A percentile compares a stretch with the other conserved stretches of the same genome.
phyloP scores from a whole-genome alignment of 2,329 filamentous ascomycete species.

The Claviceps digitariae region DNA sequence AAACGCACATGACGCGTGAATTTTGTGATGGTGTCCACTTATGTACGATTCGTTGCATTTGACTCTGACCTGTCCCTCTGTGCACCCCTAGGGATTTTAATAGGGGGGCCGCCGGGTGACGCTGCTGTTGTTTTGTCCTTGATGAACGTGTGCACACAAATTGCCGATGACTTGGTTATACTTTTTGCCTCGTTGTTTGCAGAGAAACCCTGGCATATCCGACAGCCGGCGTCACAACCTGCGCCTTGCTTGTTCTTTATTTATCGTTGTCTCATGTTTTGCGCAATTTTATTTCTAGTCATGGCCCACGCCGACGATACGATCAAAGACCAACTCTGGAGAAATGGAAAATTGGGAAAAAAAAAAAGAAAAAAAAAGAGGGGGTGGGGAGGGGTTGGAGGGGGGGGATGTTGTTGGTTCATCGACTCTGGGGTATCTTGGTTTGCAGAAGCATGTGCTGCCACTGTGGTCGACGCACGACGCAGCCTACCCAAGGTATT shows the following conservation, averaged over 20 bases:
- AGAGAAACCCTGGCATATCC: not conserved
- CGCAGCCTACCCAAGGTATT: not conserved
- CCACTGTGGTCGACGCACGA: not conserved
- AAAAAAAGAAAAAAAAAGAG: not conserved
- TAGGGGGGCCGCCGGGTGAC: not conserved
- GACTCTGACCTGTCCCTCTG: slow-evolving; percentile 3
- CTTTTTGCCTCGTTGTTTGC: not conserved
- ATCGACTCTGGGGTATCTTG: not conserved
- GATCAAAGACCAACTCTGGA: not conserved
- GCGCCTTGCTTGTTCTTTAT: not conserved
- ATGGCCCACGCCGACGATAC: not conserved
- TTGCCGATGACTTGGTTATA: slow-evolving; percentile 1
- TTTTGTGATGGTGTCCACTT: slow-evolving; percentile 16
- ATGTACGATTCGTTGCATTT: slow-evolving; percentile 17
- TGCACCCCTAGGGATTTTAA: not conserved
- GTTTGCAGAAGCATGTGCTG: not conserved
- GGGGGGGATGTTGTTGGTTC: no score
- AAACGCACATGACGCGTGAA: slow-evolving; percentile 11
- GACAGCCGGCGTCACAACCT: not conserved
- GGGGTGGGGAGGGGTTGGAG: not conserved
- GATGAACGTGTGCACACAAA: slow-evolving; percentile 2
- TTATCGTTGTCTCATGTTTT: not conserved
- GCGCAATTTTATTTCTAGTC: not conserved
- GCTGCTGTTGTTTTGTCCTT: not conserved
- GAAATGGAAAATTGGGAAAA: no score